Evolutionary conservation across 2,329 filamentous ascomycete species (phyloP).

Genomic region (Ceratocystis ficicola): DNA sequence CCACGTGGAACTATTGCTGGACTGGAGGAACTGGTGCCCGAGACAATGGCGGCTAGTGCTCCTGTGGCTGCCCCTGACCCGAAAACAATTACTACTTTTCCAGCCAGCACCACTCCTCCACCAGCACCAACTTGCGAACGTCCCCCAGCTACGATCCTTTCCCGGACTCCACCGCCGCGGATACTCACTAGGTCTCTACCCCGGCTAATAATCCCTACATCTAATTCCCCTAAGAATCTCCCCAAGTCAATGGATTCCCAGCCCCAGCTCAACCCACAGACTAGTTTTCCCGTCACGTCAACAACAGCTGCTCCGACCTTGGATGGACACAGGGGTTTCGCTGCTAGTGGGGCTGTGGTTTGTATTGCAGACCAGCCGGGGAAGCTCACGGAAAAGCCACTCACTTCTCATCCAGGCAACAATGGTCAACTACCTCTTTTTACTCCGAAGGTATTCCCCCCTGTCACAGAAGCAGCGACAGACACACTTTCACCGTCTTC

Average conservation of each 20-base stretch:
- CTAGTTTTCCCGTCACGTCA: background rate
- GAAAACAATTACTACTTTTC: slow-evolving; percentile 2
- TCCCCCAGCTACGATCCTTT: slow-evolving; percentile 17
- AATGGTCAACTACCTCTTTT: background rate
- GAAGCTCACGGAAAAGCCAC: slow-evolving; percentile 14
- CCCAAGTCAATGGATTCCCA: background rate
- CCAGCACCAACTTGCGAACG: slow-evolving; percentile 19
- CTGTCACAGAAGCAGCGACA: background rate
- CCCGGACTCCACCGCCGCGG: slow-evolving; percentile 16
- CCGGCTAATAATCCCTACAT: slow-evolving; percentile 14
- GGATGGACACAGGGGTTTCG: background rate
- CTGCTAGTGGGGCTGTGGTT: background rate
- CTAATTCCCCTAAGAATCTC: background rate
- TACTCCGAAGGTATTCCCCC: background rate
- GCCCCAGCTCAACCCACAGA: slow-evolving; percentile 6
- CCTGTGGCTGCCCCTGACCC: background rate
- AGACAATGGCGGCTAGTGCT: background rate
- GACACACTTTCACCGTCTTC: slow-evolving; percentile 17
- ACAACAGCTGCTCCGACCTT: too few species aligned
- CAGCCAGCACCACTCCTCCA: slow-evolving; percentile 12
- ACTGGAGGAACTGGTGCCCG: background rate
- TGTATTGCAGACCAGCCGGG: background rate
- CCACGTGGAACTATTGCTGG: background rate
- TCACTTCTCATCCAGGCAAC: slow-evolving; percentile 11
- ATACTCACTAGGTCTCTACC: slow-evolving; percentile 16